Evolutionary conservation across 257 asterid species (phyloP), one percentile per base, ranked within the genome.

Genomic region (Ajuga chamaepitys): DNA sequence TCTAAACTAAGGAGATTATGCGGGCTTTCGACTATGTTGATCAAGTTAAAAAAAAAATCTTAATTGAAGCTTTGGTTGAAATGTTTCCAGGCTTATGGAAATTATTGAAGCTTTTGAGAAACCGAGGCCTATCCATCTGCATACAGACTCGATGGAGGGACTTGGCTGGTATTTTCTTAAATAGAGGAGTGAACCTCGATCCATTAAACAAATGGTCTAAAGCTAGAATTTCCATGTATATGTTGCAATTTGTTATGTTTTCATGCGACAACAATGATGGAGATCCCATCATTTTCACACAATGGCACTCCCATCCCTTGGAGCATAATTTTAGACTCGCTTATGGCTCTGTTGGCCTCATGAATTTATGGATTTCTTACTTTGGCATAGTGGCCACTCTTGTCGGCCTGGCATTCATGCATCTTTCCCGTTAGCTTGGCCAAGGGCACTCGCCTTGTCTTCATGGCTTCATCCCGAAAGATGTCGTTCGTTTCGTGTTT

Each of bases 171-270:
- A 86, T 89, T 66, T 88, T 93, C 26, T 66, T 89, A 50, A 93
- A 89, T 83, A 81, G 99, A 79, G 97, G 97, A 61, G 99, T 93
- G 78, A 93, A 93, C 81, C 88, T 93, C 13, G 95, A 93, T 69
- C 97, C 97, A 7, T 75, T 93, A 57, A 80, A 97, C 95, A 93
- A 93, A 63, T 93, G 99, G 99, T 93, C 99, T 20, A 93, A 93
- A 81, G 99, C 89, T 80, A 78, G 84, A 56, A 48, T 58, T 59
- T 64, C 44, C 25, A 0, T 64, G 6, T 64, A 30, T 30, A 14
- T 52, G 34, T 60, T 18, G 20, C 11, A 28, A 20, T 67, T 24
- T 58, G 9, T 62, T 26, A n/a, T n/a, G n/a, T n/a, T n/a, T n/a
- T n/a, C n/a, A n/a, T n/a, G n/a, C n/a, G n/a, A n/a, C n/a, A n/a